Base-by-base conservation (phyloP, 2,329 filamentous ascomycete species). In the Colletotrichum sp. region DNA sequence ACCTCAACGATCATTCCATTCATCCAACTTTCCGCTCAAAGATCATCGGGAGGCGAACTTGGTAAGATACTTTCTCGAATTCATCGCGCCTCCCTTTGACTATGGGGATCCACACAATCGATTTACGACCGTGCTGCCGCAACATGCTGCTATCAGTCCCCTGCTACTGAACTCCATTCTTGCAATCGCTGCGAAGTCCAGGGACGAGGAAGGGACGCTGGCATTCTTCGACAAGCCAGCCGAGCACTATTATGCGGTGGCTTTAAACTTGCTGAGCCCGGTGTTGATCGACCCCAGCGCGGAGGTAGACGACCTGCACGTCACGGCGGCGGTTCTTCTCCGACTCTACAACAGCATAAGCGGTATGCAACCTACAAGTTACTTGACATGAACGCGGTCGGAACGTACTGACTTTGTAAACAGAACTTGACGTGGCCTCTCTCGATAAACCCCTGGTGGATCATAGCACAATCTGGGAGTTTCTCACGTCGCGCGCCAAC, bases 201-300 rank as follows among this genome's bases (percentile, higher is more conserved):
- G 44, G 5, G 59, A 74, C 15, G 28, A 44, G 8, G 44, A 57
- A 3, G 59, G 3, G 1, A 34, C 22, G 5, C 57, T 74, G 2
- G 48, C 48, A 4, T 71, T 74, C 15, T 74, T 71, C 15, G 67
- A 74, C 15, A 74, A 74, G 26, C 57, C 71, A 6, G 71, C 71
- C 6, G 60, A 71, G 7, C 59, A 68, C 5, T 74, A 74, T 8
- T 60, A 48, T 26, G 24, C 30, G 0, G 26, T 16, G 8, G 59
- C 71, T 2, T 26, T 74, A 12, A 34, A 36, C 6, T 18, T 59
- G 22, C 32, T 74, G 3, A 24, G 32, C 9, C 71, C 66, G 1
- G 57, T n/a, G 6, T 34, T 65, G n/a, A 34, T n/a, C 12, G 30
- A 34, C 3, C 24, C 8, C 8, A 22, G 13, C 5, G 26, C 15